Conservation (phyloP, 768 basidiomycete species). For the Suillus placidus region DNA sequence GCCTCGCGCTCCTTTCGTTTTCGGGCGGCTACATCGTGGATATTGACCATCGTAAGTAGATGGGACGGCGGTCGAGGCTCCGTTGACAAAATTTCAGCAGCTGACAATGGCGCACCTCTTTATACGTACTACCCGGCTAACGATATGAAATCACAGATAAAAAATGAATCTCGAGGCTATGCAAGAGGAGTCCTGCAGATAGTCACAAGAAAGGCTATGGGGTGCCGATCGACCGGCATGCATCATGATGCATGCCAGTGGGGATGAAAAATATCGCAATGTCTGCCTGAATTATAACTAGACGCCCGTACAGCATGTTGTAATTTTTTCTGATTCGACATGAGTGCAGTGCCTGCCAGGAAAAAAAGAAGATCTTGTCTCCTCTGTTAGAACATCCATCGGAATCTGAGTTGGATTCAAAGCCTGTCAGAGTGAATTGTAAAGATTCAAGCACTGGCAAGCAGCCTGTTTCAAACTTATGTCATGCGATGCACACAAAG, state of each 20-base stretch:
- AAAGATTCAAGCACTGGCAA: neutral
- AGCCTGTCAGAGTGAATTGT: neutral
- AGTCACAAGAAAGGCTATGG: no score
- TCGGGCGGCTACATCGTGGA: slow-evolving; percentile 13
- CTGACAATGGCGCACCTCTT: neutral
- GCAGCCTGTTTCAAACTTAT: neutral
- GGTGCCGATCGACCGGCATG: neutral
- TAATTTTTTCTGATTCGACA: neutral
- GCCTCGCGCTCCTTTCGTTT: slow-evolving; percentile 30
- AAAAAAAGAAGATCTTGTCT: neutral
- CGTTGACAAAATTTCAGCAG: neutral
- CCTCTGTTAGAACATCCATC: neutral
- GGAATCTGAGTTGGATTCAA: neutral
- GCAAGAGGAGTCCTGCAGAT: neutral
- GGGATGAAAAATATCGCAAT: neutral
- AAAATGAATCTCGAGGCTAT: neutral
- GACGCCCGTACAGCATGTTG: neutral
- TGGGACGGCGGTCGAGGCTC: no score
- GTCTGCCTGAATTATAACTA: no score
- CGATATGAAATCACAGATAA: neutral
- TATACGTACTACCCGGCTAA: neutral
- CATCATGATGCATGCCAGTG: no score
- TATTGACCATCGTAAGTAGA: neutral
- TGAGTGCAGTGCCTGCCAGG: neutral
- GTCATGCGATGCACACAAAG: neutral